A percentile compares a stretch with the other conserved stretches of the same genome.
These are phyloP conservation scores for Petunia hybrid DNA, from an alignment of 305 asterid genomes.

Conservation along the genomic window DNA sequence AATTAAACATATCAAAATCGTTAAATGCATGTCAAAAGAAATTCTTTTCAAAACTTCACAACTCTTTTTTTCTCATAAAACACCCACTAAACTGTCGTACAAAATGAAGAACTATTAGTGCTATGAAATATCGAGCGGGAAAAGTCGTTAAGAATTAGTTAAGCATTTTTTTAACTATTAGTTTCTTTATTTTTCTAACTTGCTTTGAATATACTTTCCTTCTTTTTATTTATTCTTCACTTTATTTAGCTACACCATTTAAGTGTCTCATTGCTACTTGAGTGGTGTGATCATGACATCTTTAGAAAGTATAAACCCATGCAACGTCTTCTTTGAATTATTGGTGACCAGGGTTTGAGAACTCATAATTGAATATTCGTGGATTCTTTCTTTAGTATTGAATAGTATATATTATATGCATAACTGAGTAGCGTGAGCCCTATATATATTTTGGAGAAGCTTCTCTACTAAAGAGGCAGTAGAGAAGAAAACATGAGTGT, in stretches of 20 bases:
- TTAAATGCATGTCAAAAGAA: not conserved
- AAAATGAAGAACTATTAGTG: not conserved
- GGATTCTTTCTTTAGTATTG: not conserved
- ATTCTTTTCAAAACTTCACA: too few relatives aligned
- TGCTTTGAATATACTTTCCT: not conserved
- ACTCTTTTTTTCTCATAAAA: too few relatives aligned
- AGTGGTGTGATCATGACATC: not conserved
- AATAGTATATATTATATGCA: too few relatives aligned
- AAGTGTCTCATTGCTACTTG: not conserved
- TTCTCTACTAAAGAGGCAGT: not conserved
- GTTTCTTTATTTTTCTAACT: not conserved
- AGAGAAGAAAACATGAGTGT: not conserved
- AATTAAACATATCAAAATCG: not conserved
- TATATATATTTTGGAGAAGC: not conserved
- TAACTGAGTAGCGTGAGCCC: not conserved
- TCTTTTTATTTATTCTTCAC: not conserved
- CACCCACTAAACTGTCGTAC: not conserved
- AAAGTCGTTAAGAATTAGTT: not conserved
- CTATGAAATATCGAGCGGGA: not conserved
- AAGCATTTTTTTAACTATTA: not conserved
- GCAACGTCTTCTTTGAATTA: slow-evolving; percentile 23
- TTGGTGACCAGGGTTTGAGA: not conserved
- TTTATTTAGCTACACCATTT: not conserved
- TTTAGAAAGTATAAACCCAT: slow-evolving; percentile 1
- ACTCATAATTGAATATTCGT: not conserved